phyloP scores from a whole-genome alignment of 1,284 basidiomycete genomes.

The Cutaneotrichosporon cutaneum region DNA sequence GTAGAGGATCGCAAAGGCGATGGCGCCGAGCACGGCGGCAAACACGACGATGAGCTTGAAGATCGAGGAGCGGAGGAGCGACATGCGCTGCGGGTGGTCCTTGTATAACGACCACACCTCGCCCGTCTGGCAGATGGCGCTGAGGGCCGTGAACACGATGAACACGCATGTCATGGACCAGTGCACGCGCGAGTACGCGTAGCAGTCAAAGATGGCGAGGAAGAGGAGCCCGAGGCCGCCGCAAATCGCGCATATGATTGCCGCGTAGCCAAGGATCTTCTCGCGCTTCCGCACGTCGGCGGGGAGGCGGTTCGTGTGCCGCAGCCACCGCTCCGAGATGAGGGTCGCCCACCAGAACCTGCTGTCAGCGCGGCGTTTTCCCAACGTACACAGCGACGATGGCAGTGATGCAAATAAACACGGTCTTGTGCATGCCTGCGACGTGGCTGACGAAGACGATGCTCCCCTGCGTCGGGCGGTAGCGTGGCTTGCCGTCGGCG shows the following conservation, averaged over 20 bases:
- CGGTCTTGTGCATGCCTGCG: conserved; percentile 48
- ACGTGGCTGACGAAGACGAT: conserved; percentile 57
- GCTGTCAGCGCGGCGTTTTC: background rate
- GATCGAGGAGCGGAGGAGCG: conserved; percentile 54
- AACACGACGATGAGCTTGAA: conserved; percentile 55
- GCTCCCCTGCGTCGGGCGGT: conserved; percentile 46
- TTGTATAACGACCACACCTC: conserved; percentile 54
- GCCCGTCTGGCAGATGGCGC: conserved; percentile 55
- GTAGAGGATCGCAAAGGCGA: conserved; percentile 56
- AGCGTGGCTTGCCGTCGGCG: conserved; percentile 47
- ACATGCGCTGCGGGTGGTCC: conserved; percentile 53
- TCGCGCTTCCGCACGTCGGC: conserved; percentile 52
- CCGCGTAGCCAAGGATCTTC: conserved; percentile 50
- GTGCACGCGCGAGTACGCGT: conserved; percentile 54
- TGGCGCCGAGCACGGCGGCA: conserved; percentile 53
- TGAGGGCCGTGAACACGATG: conserved; percentile 55
- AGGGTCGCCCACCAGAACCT: conserved; percentile 52
- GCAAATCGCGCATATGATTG: conserved; percentile 53
- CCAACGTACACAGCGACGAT: conserved; percentile 33
- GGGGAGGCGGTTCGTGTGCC: conserved; percentile 56
- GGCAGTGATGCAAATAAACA: conserved; percentile 52
- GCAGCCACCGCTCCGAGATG: conserved; percentile 55
- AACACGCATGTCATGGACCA: conserved; percentile 57
- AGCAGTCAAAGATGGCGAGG: conserved; percentile 52
- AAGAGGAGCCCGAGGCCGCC: conserved; percentile 54